Conservation (phyloP, 208 protist genomes). For the Crithidia bombi region DNA sequence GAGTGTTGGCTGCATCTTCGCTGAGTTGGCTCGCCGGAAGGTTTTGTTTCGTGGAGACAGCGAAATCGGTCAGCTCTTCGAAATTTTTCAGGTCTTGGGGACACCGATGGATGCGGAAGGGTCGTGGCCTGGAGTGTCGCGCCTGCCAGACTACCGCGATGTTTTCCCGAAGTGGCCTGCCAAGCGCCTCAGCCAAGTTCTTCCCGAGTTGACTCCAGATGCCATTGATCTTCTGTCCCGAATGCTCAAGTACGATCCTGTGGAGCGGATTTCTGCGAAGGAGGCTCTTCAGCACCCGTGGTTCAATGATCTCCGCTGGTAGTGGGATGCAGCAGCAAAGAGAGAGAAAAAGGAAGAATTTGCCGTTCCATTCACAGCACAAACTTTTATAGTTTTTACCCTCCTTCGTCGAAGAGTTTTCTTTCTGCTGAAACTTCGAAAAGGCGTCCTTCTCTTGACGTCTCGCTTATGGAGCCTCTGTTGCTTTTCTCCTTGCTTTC, state of each 20-base stretch:
- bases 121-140: constrained; percentile 97
- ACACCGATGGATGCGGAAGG: constrained; percentile 94
- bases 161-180: constrained; percentile 95
- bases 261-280: constrained; percentile 89
- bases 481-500: background rate
- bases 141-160: constrained; percentile 97
- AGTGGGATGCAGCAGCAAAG: constrained; percentile 3
- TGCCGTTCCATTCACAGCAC: background rate
- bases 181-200: constrained; percentile 65
- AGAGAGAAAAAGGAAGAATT: background rate
- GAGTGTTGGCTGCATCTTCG: constrained; percentile 99
- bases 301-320: constrained; percentile 82
- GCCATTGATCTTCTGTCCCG: constrained; percentile 81
- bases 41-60: constrained; percentile 98
- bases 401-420: constrained; percentile 1
- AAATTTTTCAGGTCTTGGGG: constrained; percentile 97
- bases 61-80: constrained; percentile 98
- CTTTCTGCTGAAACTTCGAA: background rate
- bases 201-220: constrained; percentile 82
- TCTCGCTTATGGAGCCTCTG: constrained; percentile 16
- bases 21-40: constrained; percentile 94
- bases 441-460: constrained; percentile 1
- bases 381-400: background rate
- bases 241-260: constrained; percentile 92
- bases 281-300: constrained; percentile 92